Evolutionary conservation across 331 rosid species (phyloP), one percentile per base, ranked within the genome.

Genomic region (Quercus lobata): DNA sequence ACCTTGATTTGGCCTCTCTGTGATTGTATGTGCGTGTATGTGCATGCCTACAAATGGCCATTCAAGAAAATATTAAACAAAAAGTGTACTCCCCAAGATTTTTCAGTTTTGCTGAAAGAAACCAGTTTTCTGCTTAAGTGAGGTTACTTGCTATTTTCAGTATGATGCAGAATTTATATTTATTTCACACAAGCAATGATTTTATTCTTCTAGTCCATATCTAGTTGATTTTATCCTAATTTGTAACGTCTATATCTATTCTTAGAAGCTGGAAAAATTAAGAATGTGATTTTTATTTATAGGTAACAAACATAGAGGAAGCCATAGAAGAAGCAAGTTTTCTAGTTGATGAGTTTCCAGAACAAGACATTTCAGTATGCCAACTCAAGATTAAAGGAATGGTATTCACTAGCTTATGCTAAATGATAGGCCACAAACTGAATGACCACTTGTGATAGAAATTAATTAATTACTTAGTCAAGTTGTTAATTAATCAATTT

Each of bases 371-470:
- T 81, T 85, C 89, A 15, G 88, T 85, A 57, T 92, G 97, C 79
- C 89, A 89, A 57, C 82, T 94, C 25, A 84, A 84, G 84, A 90
- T 91, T 79, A 87, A 86, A 78, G 94, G 94, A 84, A 92, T 94
- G 94, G 82, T 89, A 29, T 91, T 1, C 25, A 25, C 95, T 21
- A 91, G 92, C 71, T 91, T 35, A 35, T 35, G 41, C 24, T 22
- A n/a, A n/a, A n/a, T n/a, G n/a, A n/a, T n/a, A n/a, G n/a, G n/a
- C n/a, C n/a, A n/a, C n/a, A n/a, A n/a, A n/a, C n/a, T n/a, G n/a
- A n/a, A n/a, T n/a, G n/a, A n/a, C n/a, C n/a, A n/a, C n/a, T n/a
- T n/a, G n/a, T n/a, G n/a, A n/a, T n/a, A n/a, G n/a, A n/a, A n/a
- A n/a, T n/a, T n/a, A n/a, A n/a, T n/a, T n/a, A n/a, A n/a, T n/a